These are phyloP conservation scores for Starmerella sirachaensis DNA, from an alignment of 805 yeast genomes.

Conservation along the genomic window DNA sequence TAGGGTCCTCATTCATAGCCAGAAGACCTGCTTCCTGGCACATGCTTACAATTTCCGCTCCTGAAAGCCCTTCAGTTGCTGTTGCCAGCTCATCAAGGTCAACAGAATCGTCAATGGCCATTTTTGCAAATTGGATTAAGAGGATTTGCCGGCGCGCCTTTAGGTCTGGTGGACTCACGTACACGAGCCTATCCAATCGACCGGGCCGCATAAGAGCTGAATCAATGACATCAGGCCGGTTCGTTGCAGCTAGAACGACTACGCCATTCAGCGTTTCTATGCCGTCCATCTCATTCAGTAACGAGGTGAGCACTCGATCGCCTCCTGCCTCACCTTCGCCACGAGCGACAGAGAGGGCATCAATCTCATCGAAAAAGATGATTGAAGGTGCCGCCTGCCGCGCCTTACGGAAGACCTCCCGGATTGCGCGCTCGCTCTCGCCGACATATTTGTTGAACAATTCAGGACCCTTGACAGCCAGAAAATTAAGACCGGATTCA, in stretches of 20 bases:
- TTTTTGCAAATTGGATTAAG: conserved; percentile 52
- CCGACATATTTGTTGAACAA: conserved; percentile 92
- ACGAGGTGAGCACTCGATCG: conserved; percentile 76
- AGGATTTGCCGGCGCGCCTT: conserved; percentile 72
- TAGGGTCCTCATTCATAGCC: conserved; percentile 73
- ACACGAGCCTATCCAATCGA: conserved; percentile 81
- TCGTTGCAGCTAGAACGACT: conserved; percentile 90
- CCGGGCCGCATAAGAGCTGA: conserved; percentile 93
- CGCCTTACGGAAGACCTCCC: conserved; percentile 88
- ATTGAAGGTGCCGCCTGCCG: conserved; percentile 91
- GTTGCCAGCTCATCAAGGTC: conserved; percentile 44
- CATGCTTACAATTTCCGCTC: conserved; percentile 84
- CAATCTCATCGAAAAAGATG: conserved; percentile 92
- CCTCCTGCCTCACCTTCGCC: conserved; percentile 48
- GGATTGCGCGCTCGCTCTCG: conserved; percentile 83
- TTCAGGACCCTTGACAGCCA: conserved; percentile 96
- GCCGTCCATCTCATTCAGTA: conserved; percentile 93
- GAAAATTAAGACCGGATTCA: conserved; percentile 83
- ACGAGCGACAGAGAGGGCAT: conserved; percentile 75
- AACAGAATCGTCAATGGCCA: conserved; percentile 42
- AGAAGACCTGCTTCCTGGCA: conserved; percentile 93
- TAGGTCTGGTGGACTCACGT: conserved; percentile 82
- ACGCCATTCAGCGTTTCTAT: conserved; percentile 92
- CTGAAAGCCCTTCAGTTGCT: conserved; percentile 81
- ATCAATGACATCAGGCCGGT: conserved; percentile 86